A percentile compares a stretch with the other conserved stretches of the same genome.
phyloP scores from a whole-genome alignment of 768 basidiomycete species.

The Coprinopsis marcescibilis region DNA sequence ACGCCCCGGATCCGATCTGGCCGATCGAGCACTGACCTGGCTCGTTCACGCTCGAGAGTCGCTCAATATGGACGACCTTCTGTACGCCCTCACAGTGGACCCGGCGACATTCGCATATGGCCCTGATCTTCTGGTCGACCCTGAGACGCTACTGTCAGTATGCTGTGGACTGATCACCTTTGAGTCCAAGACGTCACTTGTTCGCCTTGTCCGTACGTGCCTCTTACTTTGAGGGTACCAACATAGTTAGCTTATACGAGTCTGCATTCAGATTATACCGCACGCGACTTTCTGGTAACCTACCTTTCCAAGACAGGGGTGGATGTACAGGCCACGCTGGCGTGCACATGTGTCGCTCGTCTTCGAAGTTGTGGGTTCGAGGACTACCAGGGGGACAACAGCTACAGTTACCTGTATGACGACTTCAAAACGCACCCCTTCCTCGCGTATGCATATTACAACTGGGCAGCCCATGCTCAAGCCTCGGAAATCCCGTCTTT shows the following conservation, averaged over 20 bases:
- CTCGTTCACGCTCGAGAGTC: neutral
- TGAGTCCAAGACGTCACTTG: neutral
- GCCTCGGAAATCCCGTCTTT: too few species aligned
- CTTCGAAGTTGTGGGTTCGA: too few species aligned
- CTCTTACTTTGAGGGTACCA: neutral
- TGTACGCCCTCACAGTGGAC: neutral
- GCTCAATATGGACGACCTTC: neutral
- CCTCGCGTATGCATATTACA: too few species aligned
- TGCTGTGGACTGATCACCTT: neutral
- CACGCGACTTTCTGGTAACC: neutral
- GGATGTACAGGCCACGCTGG: too few species aligned
- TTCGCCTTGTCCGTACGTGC: neutral
- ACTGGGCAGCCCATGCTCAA: too few species aligned
- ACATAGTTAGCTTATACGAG: neutral
- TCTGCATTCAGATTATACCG: neutral
- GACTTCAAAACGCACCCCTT: too few species aligned
- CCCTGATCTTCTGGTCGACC: neutral
- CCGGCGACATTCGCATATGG: neutral
- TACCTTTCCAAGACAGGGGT: too few species aligned
- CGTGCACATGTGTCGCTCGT: too few species aligned
- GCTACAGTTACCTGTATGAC: too few species aligned
- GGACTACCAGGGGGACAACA: too few species aligned
- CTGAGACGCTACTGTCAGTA: neutral
- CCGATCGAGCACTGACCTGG: neutral
- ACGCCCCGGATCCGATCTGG: neutral